Base-by-base conservation (phyloP, 768 basidiomycete species). In the Termitomyces sp. region DNA sequence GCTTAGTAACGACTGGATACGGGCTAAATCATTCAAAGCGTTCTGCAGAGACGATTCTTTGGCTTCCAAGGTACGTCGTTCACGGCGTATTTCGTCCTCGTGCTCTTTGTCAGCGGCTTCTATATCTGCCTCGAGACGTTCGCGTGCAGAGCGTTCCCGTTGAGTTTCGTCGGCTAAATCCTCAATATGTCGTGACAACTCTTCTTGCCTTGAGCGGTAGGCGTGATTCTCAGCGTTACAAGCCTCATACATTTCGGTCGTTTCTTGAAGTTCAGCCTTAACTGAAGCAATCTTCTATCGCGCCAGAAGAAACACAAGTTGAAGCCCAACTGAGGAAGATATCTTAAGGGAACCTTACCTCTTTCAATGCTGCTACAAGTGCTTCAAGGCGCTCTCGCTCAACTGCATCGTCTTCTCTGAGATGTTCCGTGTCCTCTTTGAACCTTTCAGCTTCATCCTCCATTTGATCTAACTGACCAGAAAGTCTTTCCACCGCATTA, bases 391-490 rank as follows among this genome's bases (percentile, higher is more conserved):
- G 76, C 60, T 91, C 89, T 31, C 83, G 78, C 68, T 91, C 92
- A n/a, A 82, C 81, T 9, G 73, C 78, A 50, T 88, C 86, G n/a
- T 94, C 91, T 60, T 94, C 89, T 56, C 86, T 82, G 43, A 85
- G 63, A 9, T 83, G 78, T 42, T 89, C 86, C 54, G 79, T 77
- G 51, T 93, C 89, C 66, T 93, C 91, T 68, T 82, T 86, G 54
- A 90, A 71, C 36, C 84, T 79, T 63, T 96, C 93, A 57, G 87
- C 84, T 68, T 94, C 90, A 62, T 96, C 93, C 70, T 98, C 96
- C 1, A 96, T 82, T 48, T 85, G 77, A 72, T 91, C 94, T 9
- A 97, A 83, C 57, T 87, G 85, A 62, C 92, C 87, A 5, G 92
- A 85, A 49, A 96, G 83, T 61, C 82, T 85, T 69, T 94, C 88